Percentiles rank a stretch among this genome's conserved stretches.
phyloP scores from a whole-genome alignment of 2,329 filamentous ascomycete genomes.

The Fusarium foetens region DNA sequence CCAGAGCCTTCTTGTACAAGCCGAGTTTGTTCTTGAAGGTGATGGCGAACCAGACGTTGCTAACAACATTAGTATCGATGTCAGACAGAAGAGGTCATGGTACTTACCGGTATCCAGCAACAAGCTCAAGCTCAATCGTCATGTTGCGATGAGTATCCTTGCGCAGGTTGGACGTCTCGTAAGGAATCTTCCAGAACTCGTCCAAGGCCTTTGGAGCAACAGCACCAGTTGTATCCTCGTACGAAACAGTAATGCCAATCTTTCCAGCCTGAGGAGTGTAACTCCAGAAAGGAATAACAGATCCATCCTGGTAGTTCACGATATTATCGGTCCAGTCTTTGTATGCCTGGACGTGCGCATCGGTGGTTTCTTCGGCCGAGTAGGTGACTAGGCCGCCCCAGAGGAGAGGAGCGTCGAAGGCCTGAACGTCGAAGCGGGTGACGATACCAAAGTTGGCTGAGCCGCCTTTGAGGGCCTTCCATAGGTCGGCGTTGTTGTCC shows the following conservation, averaged over 20 bases:
- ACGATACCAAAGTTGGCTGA: constrained; percentile 33
- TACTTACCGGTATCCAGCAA: constrained; percentile 8
- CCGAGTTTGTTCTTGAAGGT: constrained; percentile 10
- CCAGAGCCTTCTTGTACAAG: constrained; percentile 12
- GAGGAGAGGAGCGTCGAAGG: constrained; percentile 25
- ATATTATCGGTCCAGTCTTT: constrained; percentile 24
- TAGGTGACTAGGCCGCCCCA: constrained; percentile 33
- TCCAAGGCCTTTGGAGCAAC: constrained; percentile 1
- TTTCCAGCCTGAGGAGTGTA: constrained; percentile 7
- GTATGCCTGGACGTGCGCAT: constrained; percentile 26
- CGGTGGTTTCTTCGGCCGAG: constrained; percentile 17
- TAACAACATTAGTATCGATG: rapidly evolving
- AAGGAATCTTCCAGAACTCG: constrained; percentile 12
- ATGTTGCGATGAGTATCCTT: constrained; percentile 17
- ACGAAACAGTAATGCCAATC: constrained; percentile 10
- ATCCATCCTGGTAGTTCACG: constrained; percentile 4
- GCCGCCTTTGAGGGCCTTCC: constrained; percentile 29
- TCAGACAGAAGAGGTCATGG: rapidly evolving
- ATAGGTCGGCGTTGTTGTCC: constrained; percentile 32
- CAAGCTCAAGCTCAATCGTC: constrained; percentile 16
- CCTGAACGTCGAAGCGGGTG: constrained; percentile 33
- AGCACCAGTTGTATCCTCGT: constrained; percentile 12
- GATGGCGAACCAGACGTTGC: constrained; percentile 20
- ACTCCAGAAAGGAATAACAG: constrained; percentile 17
- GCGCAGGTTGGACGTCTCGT: constrained; percentile 5